phyloP scores from a whole-genome alignment of 1,284 basidiomycete genomes.

The Moniliophthora roreri region DNA sequence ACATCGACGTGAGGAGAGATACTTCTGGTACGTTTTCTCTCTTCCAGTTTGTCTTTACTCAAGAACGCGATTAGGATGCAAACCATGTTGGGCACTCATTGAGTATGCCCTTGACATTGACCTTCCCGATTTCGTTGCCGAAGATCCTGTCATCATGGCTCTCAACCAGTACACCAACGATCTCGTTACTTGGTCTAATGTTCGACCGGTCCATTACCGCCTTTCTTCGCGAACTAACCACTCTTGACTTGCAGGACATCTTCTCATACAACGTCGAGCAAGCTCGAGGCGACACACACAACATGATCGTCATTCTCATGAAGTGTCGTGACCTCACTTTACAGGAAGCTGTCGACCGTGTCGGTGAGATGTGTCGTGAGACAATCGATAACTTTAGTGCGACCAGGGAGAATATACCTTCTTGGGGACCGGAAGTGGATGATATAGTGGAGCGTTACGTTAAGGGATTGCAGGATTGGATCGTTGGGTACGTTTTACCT shows the following conservation, averaged over 20 bases:
- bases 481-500: slow-evolving; percentile 42
- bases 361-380: slow-evolving; percentile 49
- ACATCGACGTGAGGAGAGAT: slow-evolving; percentile 56
- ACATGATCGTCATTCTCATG: slow-evolving; percentile 62
- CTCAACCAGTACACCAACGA: slow-evolving; percentile 57
- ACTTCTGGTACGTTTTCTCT: slow-evolving; percentile 39
- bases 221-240: not conserved
- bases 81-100: slow-evolving; percentile 59
- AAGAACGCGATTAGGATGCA: slow-evolving; percentile 40
- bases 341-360: slow-evolving; percentile 52
- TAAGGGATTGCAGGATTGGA: slow-evolving; percentile 56
- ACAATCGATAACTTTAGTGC: slow-evolving; percentile 47
- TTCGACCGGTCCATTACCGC: slow-evolving; percentile 29
- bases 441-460: slow-evolving; percentile 49
- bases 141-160: slow-evolving; percentile 49
- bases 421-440: slow-evolving; percentile 53
- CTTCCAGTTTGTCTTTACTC: slow-evolving; percentile 7
- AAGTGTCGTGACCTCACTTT: slow-evolving; percentile 44
- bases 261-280: slow-evolving; percentile 66
- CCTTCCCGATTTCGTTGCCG: slow-evolving; percentile 53
- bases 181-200: slow-evolving; percentile 61
- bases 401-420: slow-evolving; percentile 44
- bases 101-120: slow-evolving; percentile 57
- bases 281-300: slow-evolving; percentile 53
- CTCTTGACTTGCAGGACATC: slow-evolving; percentile 43